Percentiles rank a stretch among this genome's conserved stretches.
phyloP scores from a whole-genome alignment of 371 early-diverging fungal genomes.

The Encephalitozoon hellem region DNA sequence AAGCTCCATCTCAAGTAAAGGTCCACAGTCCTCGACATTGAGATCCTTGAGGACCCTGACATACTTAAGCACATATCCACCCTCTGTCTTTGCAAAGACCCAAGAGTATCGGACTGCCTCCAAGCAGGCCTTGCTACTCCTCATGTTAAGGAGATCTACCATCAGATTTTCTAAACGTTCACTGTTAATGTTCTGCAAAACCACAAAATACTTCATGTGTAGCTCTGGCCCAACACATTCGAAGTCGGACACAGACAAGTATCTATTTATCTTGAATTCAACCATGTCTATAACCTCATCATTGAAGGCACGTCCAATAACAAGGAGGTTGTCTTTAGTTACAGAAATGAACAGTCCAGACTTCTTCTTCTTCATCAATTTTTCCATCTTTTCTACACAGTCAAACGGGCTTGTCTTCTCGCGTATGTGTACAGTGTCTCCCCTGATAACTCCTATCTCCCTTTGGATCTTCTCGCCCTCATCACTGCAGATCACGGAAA shows the following conservation, averaged over 20 bases:
- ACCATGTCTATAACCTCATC: slow-evolving; percentile 37
- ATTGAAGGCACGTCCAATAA: slow-evolving; percentile 41
- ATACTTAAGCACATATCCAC: slow-evolving; percentile 31
- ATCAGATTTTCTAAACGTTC: slow-evolving; percentile 27
- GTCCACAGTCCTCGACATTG: slow-evolving; percentile 41
- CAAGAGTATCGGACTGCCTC: slow-evolving; percentile 36
- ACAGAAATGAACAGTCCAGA: slow-evolving; percentile 19
- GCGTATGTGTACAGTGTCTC: background rate
- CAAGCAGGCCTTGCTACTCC: slow-evolving; percentile 18
- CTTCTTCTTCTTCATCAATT: slow-evolving; percentile 28
- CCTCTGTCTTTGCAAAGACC: slow-evolving; percentile 26
- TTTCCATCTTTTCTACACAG: background rate
- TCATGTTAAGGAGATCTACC: slow-evolving; percentile 39
- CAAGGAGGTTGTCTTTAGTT: slow-evolving; percentile 2
- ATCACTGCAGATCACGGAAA: slow-evolving; percentile 9
- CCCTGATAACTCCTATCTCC: slow-evolving; percentile 27
- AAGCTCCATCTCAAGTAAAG: slow-evolving; percentile 36
- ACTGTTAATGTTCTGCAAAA: slow-evolving; percentile 13
- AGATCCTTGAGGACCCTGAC: slow-evolving; percentile 23
- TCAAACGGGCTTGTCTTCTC: slow-evolving; percentile 14
- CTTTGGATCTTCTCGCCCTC: slow-evolving; percentile 25
- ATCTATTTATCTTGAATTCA: slow-evolving; percentile 33
- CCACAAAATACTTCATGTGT: slow-evolving; percentile 29
- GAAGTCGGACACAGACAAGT: slow-evolving; percentile 13
- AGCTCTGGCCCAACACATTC: slow-evolving; percentile 16